Base-by-base conservation (phyloP, 257 asterid species). In the Mentha longifolia region DNA sequence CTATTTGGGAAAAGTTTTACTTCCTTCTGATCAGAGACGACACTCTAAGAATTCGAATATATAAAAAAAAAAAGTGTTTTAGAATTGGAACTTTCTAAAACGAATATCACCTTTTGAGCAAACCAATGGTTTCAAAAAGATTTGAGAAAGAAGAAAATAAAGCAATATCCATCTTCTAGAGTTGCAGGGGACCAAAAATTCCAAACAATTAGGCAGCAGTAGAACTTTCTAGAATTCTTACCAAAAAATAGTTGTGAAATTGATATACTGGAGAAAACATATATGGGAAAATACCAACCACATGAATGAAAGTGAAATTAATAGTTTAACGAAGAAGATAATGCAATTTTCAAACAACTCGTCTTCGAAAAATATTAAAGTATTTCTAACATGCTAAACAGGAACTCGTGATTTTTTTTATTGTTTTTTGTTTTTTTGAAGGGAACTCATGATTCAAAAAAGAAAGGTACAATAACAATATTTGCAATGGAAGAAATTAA, bases 11-110 rank as follows among this genome's bases (percentile, higher is more conserved):
- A 58, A 68, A 35, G 41, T 6, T 56, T 37, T 47, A 73, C 22
- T 59, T n/a, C n/a, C n/a, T n/a, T n/a, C n/a, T n/a, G n/a, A n/a
- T n/a, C 68, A 16, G 4, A 17, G 39, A 35, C 51, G 28, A 55
- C 49, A 68, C 54, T 68, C 41, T 55, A 54, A n/a, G 61, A 56
- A 56, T 56, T 16, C 54, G 60, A 50, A 47, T 25, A 45, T 25
- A 13, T n/a, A 0, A 14, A 4, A n/a, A 20, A 62, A 50, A 33
- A 42, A n/a, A 3, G 57, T 55, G 60, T 9, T 20, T 49, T 52
- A 56, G 72, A 7, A 5, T 35, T 42, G 7, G 47, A 76, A 67
- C 49, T 50, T 73, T 83, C 74, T 75, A 71, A 76, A 83, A 76
- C 54, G 71, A 67, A 68, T 35, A 45, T 22, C 9, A 17, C 30